Conservation (phyloP, 73 alveolate species). For the Paraurostyla sp. region DNA sequence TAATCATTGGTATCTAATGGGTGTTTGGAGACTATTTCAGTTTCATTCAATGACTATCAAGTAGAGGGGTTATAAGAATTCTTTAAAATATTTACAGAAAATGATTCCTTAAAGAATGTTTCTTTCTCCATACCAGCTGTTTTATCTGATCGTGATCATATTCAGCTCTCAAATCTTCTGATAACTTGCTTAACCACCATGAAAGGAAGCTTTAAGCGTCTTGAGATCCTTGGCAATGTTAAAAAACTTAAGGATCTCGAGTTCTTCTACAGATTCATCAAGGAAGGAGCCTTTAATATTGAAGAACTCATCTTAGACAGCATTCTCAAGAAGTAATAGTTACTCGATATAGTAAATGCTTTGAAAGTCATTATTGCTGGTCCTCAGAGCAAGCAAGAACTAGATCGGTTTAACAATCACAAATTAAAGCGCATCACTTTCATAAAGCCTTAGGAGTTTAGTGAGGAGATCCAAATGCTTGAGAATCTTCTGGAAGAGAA, state of each 20-base stretch:
- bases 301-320: conserved; percentile 47
- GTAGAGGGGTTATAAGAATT: conserved; percentile 2
- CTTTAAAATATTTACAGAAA: conserved; percentile 11
- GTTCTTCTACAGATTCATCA: conserved; percentile 47
- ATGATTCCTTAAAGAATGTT: conserved; percentile 1
- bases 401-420: conserved; percentile 9
- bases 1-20: not conserved
- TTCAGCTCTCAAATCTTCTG: not conserved
- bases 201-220: conserved; percentile 40
- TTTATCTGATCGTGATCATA: not conserved
- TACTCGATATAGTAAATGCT: conserved; percentile 2
- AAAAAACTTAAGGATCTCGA: not conserved
- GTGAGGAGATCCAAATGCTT: conserved; percentile 43
- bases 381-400: not conserved
- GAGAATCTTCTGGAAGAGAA: conserved; percentile 48
- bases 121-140: conserved; percentile 26
- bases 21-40: conserved; percentile 26
- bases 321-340: not conserved
- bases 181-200: not conserved
- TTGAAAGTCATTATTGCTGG: not conserved
- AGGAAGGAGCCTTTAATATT: conserved; percentile 14
- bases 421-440: conserved; percentile 30
- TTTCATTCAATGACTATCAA: conserved; percentile 43
- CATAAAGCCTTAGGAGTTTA: conserved; percentile 47
- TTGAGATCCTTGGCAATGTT: conserved; percentile 43